Evolutionary conservation across 805 yeast genomes (phyloP), one percentile per base, ranked within the genome.

Genomic region (Metschnikowia rubicola): DNA sequence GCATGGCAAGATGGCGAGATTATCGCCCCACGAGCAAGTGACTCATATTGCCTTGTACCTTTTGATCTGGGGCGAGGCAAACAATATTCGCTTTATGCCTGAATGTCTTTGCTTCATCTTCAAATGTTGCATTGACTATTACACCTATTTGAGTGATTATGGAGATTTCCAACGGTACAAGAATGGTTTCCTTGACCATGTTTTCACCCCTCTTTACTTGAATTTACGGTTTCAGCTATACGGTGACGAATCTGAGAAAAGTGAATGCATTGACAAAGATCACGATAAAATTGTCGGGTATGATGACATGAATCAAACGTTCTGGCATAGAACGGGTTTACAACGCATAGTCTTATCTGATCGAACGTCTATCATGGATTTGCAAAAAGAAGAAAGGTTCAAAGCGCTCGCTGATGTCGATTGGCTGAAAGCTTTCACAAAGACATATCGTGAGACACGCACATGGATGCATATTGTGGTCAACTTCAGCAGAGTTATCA

Each of bases 401-500:
- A 49, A 69, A 8, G 61, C 68, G 33, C 66, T 89, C 30, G 71
- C 74, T 46, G 71, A 78, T 17, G 77, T 87, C 3, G 63, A 74
- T 1, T 89, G 97, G 97, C 58, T 68, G 2, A 76, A 74, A 47
- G 84, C 81, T 0, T 84, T 88, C 54, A 88, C 88, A 78, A 94
- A 94, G 74, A 94, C 99, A 46, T 94, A 87, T 74, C 86, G 84
- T 65, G 99, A 94, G 75, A 82, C 87, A 47, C 85, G 99, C 73
- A 88, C 99, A 32, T 94, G 99, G 99, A 83, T 92, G 71, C 99
- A 94, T 73, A 69, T 92, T 70, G 72, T 92, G 43, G 88, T 96
- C 60, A 94, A 94, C 71, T 94, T 92, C 76, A 92, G 90, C 77
- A 94, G 99, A 10, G 57, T 56, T 2, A 39, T 53, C 17, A 81